A percentile compares a stretch with the other conserved stretches of the same genome.
Evolutionary conservation across 208 protist species (phyloP).

Genomic region (Leishmania amazonensis): DNA sequence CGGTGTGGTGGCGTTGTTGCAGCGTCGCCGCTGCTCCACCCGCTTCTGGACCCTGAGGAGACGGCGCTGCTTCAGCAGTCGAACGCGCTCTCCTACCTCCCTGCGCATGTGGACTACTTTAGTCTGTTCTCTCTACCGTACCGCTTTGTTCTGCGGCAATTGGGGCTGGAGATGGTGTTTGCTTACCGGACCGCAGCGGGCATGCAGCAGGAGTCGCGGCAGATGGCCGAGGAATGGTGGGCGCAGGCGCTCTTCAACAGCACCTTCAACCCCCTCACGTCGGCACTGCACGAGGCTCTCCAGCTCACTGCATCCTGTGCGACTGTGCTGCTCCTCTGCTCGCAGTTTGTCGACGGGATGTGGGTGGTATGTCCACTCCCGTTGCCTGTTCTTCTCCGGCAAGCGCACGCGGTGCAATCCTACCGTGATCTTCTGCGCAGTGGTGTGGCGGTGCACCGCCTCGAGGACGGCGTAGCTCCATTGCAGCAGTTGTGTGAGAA

Average conservation of each 20-base stretch:
- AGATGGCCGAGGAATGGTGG: slow-evolving; percentile 34
- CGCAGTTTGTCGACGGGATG: neutral
- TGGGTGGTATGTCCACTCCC: slow-evolving; percentile 1
- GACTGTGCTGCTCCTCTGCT: slow-evolving; percentile 16
- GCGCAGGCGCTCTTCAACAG: slow-evolving; percentile 37
- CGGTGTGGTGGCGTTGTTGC: neutral
- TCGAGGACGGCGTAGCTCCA: slow-evolving; percentile 21
- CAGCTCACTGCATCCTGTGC: slow-evolving; percentile 19
- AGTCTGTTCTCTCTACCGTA: slow-evolving; percentile 39
- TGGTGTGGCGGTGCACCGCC: slow-evolving; percentile 10
- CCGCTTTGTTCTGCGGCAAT: slow-evolving; percentile 63
- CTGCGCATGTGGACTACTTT: slow-evolving; percentile 33
- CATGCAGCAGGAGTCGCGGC: slow-evolving; percentile 37
- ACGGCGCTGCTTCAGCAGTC: slow-evolving; percentile 27
- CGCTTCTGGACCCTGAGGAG: slow-evolving; percentile 37
- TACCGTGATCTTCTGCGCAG: slow-evolving; percentile 22
- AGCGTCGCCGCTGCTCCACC: slow-evolving; percentile 12
- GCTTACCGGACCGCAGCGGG: slow-evolving; percentile 42
- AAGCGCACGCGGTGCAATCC: slow-evolving; percentile 7
- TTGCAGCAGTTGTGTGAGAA: slow-evolving; percentile 39
- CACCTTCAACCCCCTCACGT: slow-evolving; percentile 40
- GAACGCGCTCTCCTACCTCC: slow-evolving; percentile 35
- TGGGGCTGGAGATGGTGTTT: slow-evolving; percentile 76
- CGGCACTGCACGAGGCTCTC: slow-evolving; percentile 24
- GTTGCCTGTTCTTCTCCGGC: neutral